Percentiles rank a stretch among this genome's conserved stretches.
Conservation (phyloP, 208 protist species). For the Trichomonas tenax region DNA sequence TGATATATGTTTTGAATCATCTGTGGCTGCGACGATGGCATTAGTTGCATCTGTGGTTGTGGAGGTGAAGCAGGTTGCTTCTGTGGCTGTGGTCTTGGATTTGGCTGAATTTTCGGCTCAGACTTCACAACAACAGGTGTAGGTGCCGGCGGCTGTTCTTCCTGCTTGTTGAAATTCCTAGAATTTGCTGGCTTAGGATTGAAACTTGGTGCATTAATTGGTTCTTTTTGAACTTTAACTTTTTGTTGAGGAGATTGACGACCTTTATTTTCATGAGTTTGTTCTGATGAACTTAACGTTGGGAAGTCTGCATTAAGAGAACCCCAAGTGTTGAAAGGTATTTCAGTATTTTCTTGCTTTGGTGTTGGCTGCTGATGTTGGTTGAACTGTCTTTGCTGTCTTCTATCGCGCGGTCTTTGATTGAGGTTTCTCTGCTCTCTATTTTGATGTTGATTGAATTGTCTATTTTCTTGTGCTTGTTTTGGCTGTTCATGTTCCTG, state of each 20-base stretch:
- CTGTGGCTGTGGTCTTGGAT: too few species aligned
- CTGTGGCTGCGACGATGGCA: not conserved
- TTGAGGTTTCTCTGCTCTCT: not conserved
- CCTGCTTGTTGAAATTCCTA: not conserved
- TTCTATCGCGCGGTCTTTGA: not conserved
- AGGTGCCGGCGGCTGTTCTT: not conserved
- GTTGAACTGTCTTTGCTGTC: not conserved
- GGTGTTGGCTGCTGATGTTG: not conserved
- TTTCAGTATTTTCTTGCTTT: not conserved
- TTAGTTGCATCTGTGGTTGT: not conserved
- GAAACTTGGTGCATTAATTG: not conserved
- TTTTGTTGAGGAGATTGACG: not conserved
- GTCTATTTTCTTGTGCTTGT: not conserved
- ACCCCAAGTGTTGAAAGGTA: not conserved
- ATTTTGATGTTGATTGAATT: not conserved
- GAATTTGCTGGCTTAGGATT: not conserved
- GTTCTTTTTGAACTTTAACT: not conserved
- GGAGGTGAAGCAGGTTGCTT: not conserved
- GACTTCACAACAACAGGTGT: not conserved
- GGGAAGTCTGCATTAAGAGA: not conserved
- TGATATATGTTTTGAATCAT: not conserved
- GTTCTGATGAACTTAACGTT: not conserved
- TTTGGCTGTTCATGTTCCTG: not conserved
- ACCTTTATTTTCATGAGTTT: not conserved
- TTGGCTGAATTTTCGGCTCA: not conserved